Percentiles rank a stretch among this genome's conserved stretches.
Conservation (phyloP, 148 eudicot genomes). For the Camellia sinensis region DNA sequence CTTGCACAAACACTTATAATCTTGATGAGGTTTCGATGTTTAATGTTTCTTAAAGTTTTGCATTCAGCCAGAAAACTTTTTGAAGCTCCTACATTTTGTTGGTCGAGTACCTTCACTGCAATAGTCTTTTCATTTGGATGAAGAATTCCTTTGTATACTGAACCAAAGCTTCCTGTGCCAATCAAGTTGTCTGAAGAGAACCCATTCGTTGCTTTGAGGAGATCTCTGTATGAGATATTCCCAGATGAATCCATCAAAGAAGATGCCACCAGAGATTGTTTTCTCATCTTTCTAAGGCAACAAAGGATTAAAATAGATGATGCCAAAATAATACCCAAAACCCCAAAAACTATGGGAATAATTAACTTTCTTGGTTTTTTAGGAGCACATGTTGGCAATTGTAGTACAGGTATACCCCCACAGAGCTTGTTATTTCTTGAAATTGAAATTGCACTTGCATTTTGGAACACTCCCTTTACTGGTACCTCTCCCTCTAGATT, state of each 20-base stretch:
- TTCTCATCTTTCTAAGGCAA: neutral
- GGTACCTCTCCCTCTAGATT: conserved; percentile 42
- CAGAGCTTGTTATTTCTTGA: conserved; percentile 32
- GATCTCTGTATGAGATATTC: conserved; percentile 22
- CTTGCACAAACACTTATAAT: conserved; percentile 15
- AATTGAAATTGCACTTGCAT: conserved; percentile 26
- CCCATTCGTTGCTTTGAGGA: conserved; percentile 22
- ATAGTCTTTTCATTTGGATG: neutral
- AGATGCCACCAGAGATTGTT: neutral
- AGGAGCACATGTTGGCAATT: conserved; percentile 28
- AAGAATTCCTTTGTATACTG: conserved; percentile 29
- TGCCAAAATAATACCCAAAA: neutral
- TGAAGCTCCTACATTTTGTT: conserved; percentile 12
- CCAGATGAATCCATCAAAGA: neutral
- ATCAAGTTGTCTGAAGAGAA: conserved; percentile 27
- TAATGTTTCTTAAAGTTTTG: conserved; percentile 9
- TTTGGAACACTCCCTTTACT: conserved; percentile 29
- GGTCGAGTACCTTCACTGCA: conserved; percentile 30
- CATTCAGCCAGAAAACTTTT: conserved; percentile 24
- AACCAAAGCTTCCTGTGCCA: conserved; percentile 24
- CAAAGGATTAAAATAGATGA: neutral
- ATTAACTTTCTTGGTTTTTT: neutral
- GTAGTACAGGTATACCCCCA: conserved; percentile 35
- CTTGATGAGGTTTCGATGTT: conserved; percentile 20
- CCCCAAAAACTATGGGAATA: neutral